Evolutionary conservation across 345 rosid species (phyloP), one percentile per base, ranked within the genome.

Genomic region (Acer saccharum): DNA sequence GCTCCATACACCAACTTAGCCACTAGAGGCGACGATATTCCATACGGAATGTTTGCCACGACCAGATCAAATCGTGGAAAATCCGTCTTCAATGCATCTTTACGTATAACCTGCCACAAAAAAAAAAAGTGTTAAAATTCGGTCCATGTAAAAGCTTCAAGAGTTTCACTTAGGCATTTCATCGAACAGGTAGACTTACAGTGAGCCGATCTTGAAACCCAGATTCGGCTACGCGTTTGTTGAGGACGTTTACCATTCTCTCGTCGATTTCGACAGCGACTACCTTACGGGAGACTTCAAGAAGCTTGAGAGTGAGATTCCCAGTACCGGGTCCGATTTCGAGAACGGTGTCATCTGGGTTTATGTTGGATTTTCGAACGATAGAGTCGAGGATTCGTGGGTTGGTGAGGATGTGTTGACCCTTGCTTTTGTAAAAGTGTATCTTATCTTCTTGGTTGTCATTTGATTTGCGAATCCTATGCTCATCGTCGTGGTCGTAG

Each of bases 271-370:
- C 97, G 14, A 96, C 74, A 6, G 98, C 94, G 54, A 87, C 82
- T 63, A 96, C 98, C 76, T 75, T 86, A 1, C 78, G 74, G 65
- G 92, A 86, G 35, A 81, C 90, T 71, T 91, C 78, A 14, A 90
- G 89, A 44, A 96, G 98, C 86, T 86, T 92, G 73, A 92, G 85
- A 10, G 98, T 96, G 81, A 94, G 98, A 69, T 94, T 96, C 44
- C 97, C 98, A 3, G 98, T 94, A 3, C 97, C 98, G 10, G 97
- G 98, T 68, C 97, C 98, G 23, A 96, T 91, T 86, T 96, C 97
- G 7, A 96, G 78, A 50, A 94, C 95, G 0, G 92, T 91, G 72
- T 96, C 98, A 0, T 84, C 78, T 3, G 90, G 86, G 39, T 79
- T 80, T 43, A 92, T 57, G 16, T 81, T 75, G 2, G 97, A 91